These are phyloP conservation scores for Malania oleifera DNA, from an alignment of 164 flowering plant genomes.

Conservation along the genomic window DNA sequence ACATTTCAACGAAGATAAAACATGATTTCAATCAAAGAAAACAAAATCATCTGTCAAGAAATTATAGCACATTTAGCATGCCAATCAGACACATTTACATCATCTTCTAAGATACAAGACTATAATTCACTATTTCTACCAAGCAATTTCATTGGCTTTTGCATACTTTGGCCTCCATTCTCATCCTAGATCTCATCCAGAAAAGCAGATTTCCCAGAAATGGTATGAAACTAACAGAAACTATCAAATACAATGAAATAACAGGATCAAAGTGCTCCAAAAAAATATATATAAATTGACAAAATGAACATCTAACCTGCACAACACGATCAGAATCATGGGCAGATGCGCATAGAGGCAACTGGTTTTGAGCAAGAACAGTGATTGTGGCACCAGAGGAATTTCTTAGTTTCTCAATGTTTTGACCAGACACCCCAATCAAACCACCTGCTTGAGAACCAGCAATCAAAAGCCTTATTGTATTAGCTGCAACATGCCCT, in stretches of 20 bases:
- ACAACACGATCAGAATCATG: slow-evolving; percentile 87
- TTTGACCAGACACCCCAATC: slow-evolving; percentile 84
- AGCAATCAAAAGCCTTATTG: slow-evolving; percentile 79
- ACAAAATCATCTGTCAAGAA: too few species aligned
- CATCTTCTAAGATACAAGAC: too few species aligned
- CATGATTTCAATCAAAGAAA: too few species aligned
- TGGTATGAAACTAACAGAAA: not conserved
- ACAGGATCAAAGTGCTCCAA: not conserved
- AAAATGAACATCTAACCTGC: slow-evolving; percentile 45
- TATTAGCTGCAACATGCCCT: slow-evolving; percentile 64
- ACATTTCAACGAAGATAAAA: too few species aligned
- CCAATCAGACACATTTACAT: too few species aligned
- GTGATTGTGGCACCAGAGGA: slow-evolving; percentile 68
- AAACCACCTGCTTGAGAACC: slow-evolving; percentile 93
- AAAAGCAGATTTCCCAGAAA: not conserved
- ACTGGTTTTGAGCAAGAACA: slow-evolving; percentile 65
- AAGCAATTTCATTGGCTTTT: too few species aligned
- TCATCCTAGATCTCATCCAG: too few species aligned
- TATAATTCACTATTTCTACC: too few species aligned
- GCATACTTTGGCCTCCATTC: too few species aligned
- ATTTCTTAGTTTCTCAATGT: slow-evolving; percentile 69
- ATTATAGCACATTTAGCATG: too few species aligned
- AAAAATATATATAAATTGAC: not conserved
- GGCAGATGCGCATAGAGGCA: slow-evolving; percentile 89
- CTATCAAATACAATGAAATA: not conserved